A percentile compares a stretch with the other conserved stretches of the same genome.
Conservation (phyloP, 139 green algal genomes). For the Tetradesmus lagerheimii region DNA sequence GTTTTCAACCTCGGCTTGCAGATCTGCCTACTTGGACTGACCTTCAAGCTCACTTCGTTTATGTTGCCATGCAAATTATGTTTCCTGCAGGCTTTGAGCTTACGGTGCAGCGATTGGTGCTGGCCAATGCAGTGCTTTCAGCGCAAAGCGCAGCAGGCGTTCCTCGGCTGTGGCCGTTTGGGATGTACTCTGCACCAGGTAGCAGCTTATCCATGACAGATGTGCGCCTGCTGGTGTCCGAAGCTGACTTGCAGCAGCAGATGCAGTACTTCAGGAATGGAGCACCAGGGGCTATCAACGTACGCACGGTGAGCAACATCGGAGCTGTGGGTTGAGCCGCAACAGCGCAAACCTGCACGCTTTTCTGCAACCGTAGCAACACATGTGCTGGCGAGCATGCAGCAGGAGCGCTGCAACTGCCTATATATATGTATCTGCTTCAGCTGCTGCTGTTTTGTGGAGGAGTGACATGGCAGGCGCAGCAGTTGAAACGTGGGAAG, state of each 20-base stretch:
- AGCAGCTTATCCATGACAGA: background rate
- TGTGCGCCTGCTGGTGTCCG: constrained; percentile 11
- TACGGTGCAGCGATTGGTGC: constrained; percentile 11
- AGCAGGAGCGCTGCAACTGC: background rate
- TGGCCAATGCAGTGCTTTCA: background rate
- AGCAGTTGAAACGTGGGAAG: background rate
- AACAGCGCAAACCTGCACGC: background rate
- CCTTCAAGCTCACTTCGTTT: background rate
- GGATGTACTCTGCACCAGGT: background rate
- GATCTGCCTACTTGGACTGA: background rate
- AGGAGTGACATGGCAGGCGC: background rate
- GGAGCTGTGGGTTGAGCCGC: background rate
- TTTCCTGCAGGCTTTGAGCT: constrained; percentile 8
- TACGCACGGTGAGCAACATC: constrained; percentile 1
- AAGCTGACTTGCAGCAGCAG: background rate
- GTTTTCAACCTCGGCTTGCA: background rate
- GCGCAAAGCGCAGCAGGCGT: background rate
- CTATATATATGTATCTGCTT: background rate
- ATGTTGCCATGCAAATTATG: background rate
- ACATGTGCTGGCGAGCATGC: background rate
- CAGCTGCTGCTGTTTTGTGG: background rate
- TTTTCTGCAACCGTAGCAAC: background rate
- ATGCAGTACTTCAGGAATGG: background rate
- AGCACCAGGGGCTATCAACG: background rate
- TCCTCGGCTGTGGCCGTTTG: background rate